Conservation (phyloP, 805 yeast genomes). For the Lachancea waltii region DNA sequence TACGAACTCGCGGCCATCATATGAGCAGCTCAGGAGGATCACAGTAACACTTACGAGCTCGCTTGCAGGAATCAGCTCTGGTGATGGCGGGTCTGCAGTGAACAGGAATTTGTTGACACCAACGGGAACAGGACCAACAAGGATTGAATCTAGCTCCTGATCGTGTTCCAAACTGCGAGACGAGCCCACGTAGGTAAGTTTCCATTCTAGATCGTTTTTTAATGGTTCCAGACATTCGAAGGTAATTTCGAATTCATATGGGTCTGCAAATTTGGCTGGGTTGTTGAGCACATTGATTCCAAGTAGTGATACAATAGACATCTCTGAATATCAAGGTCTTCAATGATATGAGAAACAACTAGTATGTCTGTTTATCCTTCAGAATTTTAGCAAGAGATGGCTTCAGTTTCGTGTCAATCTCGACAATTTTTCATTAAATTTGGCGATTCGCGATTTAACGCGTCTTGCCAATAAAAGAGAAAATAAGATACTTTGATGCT, state of each 20-base stretch:
- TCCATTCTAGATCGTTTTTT: conserved; percentile 88
- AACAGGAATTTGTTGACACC: conserved; percentile 91
- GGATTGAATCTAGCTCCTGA: conserved; percentile 88
- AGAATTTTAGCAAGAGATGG: no score
- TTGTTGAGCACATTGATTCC: conserved; percentile 90
- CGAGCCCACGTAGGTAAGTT: conserved; percentile 92
- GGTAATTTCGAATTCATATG: conserved; percentile 94
- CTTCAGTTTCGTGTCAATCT: no score
- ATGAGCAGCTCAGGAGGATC: conserved; percentile 84
- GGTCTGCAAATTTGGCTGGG: conserved; percentile 89
- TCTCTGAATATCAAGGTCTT: conserved; percentile 22
- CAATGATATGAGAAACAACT: not conserved
- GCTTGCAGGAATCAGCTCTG: conserved; percentile 91
- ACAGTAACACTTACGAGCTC: conserved; percentile 95
- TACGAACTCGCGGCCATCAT: conserved; percentile 89
- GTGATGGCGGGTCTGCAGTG: conserved; percentile 94
- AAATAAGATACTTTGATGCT: no score
- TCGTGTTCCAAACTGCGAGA: conserved; percentile 92
- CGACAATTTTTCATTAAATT: no score
- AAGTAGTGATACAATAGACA: conserved; percentile 90
- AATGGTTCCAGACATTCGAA: conserved; percentile 93
- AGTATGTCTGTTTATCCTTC: no score
- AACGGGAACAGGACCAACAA: conserved; percentile 99
- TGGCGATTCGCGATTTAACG: no score
- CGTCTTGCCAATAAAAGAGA: no score